phyloP scores from a whole-genome alignment of 2,329 filamentous ascomycete genomes.

The Botrytis sinoallii region DNA sequence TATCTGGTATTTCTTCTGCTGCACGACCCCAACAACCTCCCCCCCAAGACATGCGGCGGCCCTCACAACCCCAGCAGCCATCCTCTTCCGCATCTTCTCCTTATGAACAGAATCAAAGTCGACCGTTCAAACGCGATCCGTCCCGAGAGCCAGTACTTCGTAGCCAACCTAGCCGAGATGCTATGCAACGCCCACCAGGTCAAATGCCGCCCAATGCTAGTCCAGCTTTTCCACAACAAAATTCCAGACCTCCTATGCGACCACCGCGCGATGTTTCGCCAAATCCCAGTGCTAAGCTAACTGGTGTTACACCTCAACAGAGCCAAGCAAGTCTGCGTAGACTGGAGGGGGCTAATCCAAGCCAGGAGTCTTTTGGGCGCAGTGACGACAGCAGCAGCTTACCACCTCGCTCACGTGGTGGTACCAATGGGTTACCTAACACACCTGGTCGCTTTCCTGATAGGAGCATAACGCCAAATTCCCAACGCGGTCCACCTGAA shows the following conservation, averaged over 20 bases:
- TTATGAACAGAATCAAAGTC: constrained; percentile 31
- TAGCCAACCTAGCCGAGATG: constrained; percentile 34
- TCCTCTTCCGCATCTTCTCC: constrained; percentile 24
- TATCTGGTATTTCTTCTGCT: constrained; percentile 54
- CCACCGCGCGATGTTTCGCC: constrained; percentile 33
- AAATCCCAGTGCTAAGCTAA: constrained; percentile 32
- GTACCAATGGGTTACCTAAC: constrained; percentile 33
- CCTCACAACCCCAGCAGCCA: constrained; percentile 24
- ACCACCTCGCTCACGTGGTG: constrained; percentile 36
- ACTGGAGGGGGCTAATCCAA: constrained; percentile 33
- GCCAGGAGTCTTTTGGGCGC: constrained; percentile 37
- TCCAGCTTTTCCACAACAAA: constrained; percentile 31
- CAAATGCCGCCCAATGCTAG: constrained; percentile 20
- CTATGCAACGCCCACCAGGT: constrained; percentile 30
- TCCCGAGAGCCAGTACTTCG: constrained; percentile 31
- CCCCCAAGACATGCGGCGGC: constrained; percentile 23
- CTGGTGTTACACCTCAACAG: constrained; percentile 24
- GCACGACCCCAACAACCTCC: constrained; percentile 25
- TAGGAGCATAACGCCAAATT: constrained; percentile 32
- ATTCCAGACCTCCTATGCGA: constrained; percentile 31
- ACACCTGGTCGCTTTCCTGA: constrained; percentile 36
- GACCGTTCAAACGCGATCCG: constrained; percentile 29
- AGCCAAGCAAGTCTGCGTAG: constrained; percentile 31
- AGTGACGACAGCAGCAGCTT: constrained; percentile 33
- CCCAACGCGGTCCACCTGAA: constrained; percentile 36